phyloP scores from a whole-genome alignment of 2,329 filamentous ascomycete species.

The Fusarium sublunatum region DNA sequence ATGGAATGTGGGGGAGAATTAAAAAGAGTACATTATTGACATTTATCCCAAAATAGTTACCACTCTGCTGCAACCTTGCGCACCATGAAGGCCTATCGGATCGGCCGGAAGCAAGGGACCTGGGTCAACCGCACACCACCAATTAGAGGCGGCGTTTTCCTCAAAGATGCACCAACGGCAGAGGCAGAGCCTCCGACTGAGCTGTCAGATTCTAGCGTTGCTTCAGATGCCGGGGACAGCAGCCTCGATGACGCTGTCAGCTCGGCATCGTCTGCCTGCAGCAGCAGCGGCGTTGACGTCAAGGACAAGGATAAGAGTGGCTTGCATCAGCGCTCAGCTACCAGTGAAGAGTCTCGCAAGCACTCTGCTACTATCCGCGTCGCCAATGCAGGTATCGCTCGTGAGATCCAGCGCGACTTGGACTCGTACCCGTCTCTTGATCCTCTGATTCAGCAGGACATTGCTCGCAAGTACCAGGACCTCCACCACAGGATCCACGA shows the following conservation, averaged over 20 bases:
- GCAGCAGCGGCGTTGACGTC: conserved; percentile 15
- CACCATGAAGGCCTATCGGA: conserved; percentile 69
- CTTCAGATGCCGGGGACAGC: conserved; percentile 39
- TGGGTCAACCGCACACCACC: conserved; percentile 71
- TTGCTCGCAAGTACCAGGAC: conserved; percentile 65
- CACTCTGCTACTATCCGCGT: conserved; percentile 23
- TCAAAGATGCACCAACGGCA: conserved; percentile 27
- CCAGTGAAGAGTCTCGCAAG: conserved; percentile 5
- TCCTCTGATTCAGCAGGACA: conserved; percentile 63
- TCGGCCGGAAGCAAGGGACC: conserved; percentile 66
- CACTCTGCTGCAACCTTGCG: conserved; percentile 64
- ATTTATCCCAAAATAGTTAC: conserved; percentile 58
- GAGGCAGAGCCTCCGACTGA: conserved; percentile 10
- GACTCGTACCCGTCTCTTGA: conserved; percentile 65
- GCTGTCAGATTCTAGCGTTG: conserved; percentile 20
- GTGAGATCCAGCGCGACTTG: conserved; percentile 50
- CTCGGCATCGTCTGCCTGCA: conserved; percentile 37
- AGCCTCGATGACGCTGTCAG: conserved; percentile 30
- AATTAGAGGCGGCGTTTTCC: conserved; percentile 62
- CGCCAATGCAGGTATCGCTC: conserved; percentile 40
- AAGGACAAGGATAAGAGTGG: conserved; percentile 6
- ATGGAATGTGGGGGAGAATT: conserved; percentile 8
- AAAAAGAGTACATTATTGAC: conserved; percentile 30
- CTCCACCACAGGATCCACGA: conserved; percentile 66
- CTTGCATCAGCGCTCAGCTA: conserved; percentile 18